Evolutionary conservation across 768 basidiomycete genomes (phyloP), one percentile per base, ranked within the genome.

Genomic region (Mycena pura): DNA sequence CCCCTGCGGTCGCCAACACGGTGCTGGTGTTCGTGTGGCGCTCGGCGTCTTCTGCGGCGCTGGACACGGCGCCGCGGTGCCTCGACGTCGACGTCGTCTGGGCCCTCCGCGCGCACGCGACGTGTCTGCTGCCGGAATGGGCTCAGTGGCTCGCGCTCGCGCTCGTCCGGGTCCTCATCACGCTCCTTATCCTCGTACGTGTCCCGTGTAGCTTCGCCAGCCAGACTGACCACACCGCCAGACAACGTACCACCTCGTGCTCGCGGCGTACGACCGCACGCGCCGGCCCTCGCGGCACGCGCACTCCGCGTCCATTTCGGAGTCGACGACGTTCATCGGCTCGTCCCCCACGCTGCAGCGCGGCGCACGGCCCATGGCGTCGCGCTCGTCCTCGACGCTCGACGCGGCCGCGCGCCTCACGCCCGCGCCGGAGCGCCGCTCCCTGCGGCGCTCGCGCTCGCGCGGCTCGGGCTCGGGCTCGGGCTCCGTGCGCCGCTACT

Each of bases 21-120:
- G 80, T 75, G 8, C 71, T 91, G 21, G 76, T 87, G 38, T 78
- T 81, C 39, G 49, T 80, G 9, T 89, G 88, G 88, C 80, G 77
- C 64, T 71, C 77, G 21, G 69, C 78, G 10, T 48, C 76, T 2
- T 71, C 78, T 52, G 34, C 70, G 27, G 77, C 77, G 52, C 61
- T 83, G 41, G 74, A 76, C 53, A 66, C 77, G 34, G 70, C 80
- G 85, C n/a, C 92, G 91, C 60, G 72, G 75, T 43, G 78, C n/a
- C n/a, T 89, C 75, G 86, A 90, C 62, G 75, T 91, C 40, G 91
- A 92, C 68, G 77, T 86, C 40, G 74, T 87, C 10, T 92, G 91
- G 91, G 81, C 84, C 5, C 76, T 78, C 13, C 74, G 71, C 3
- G 70, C 74, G 11, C 64, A 60, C 45, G 67, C 58, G 51, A 57